Conservation (phyloP, 345 rosid genomes). For the Litchi chinensis region DNA sequence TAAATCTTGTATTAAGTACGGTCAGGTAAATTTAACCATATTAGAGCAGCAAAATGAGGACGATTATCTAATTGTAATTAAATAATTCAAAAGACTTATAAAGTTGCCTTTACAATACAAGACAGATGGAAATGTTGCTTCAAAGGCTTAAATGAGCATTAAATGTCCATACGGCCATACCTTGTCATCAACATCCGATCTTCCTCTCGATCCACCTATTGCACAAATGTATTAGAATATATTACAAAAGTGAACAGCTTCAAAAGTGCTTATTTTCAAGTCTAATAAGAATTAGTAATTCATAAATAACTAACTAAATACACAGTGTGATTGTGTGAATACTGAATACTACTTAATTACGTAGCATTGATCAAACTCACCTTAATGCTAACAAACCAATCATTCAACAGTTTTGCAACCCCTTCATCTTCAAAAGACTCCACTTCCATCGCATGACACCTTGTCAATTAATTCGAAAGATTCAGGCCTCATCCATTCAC, state of each 20-base stretch:
- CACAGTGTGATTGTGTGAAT: too few relatives aligned
- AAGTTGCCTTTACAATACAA: not conserved
- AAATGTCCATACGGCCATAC: conserved; percentile 47
- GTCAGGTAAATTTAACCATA: not conserved
- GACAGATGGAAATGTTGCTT: not conserved
- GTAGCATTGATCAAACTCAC: conserved; percentile 32
- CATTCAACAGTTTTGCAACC: conserved; percentile 76
- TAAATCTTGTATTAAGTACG: not conserved
- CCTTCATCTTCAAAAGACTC: conserved; percentile 87
- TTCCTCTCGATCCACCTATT: conserved; percentile 94
- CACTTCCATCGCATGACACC: conserved; percentile 99
- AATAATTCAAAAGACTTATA: not conserved
- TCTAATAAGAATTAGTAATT: not conserved
- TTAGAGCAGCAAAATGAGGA: not conserved
- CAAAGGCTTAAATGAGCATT: not conserved
- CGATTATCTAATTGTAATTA: not conserved
- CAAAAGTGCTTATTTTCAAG: not conserved
- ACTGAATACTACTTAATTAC: not conserved
- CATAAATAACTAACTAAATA: not conserved
- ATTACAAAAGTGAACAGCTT: conserved; percentile 13
- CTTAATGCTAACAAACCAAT: conserved; percentile 86
- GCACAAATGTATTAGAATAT: conserved; percentile 28
- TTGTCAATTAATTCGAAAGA: conserved; percentile 26
- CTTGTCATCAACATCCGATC: conserved; percentile 98
- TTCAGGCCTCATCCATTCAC: conserved; percentile 5